Evolutionary conservation across 306 rosid species (phyloP).

Genomic region (Castanea mollissima): DNA sequence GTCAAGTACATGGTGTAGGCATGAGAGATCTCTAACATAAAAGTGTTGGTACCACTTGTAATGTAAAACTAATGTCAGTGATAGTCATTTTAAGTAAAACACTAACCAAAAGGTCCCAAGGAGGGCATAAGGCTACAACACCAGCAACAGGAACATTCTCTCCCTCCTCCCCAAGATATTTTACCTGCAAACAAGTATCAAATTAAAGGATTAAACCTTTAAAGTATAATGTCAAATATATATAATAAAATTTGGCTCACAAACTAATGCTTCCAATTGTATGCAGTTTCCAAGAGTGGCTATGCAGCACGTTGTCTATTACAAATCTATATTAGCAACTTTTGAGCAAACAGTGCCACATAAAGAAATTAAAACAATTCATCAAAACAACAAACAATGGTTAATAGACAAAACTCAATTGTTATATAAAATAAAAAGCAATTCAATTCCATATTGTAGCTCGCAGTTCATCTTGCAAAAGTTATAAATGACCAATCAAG

Average conservation of each 20-base stretch:
- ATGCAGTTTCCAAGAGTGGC: not conserved
- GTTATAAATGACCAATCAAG: not conserved
- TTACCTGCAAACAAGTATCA: slow-evolving; percentile 53
- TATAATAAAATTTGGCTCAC: not conserved
- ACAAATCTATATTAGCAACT: not conserved
- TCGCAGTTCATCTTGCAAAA: not conserved
- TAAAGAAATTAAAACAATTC: not conserved
- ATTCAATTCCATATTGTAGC: not conserved
- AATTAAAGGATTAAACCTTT: slow-evolving; percentile 8
- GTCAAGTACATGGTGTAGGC: not conserved
- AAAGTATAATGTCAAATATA: not conserved
- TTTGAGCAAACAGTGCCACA: not conserved
- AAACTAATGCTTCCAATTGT: not conserved
- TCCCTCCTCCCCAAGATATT: slow-evolving; percentile 93
- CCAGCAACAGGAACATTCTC: slow-evolving; percentile 74
- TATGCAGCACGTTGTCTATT: not conserved
- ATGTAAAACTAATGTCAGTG: not conserved
- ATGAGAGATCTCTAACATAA: not conserved
- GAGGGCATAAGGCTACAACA: slow-evolving; percentile 87
- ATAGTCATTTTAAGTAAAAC: slow-evolving; percentile 19
- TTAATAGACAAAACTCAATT: not conserved
- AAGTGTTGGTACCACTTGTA: not conserved
- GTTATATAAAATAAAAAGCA: not conserved
- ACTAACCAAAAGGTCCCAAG: slow-evolving; percentile 98
- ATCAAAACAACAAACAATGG: not conserved